Evolutionary conservation across 169 alveolate species (phyloP).

Genomic region (Cyclospora cayetanensis): DNA sequence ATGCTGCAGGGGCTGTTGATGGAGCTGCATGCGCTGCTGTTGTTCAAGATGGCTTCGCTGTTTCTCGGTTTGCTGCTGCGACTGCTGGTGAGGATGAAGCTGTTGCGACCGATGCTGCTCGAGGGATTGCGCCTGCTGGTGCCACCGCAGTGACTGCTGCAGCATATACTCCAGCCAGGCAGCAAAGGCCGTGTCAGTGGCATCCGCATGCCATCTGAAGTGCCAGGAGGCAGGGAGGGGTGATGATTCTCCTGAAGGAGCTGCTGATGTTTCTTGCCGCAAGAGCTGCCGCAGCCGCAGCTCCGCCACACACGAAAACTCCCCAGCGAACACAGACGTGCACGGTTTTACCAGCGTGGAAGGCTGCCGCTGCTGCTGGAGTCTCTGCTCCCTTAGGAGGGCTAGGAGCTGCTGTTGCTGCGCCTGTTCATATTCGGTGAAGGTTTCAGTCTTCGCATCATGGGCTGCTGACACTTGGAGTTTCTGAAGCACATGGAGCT

Average conservation of each 20-base stretch:
- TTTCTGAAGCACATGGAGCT: background rate
- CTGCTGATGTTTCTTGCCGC: background rate
- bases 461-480: background rate
- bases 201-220: constrained; percentile 9
- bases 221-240: constrained; percentile 1
- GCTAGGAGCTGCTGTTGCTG: background rate
- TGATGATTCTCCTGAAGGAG: background rate
- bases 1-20: background rate
- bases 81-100: background rate
- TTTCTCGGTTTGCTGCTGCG: background rate
- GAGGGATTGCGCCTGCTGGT: background rate
- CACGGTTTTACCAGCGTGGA: background rate
- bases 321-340: constrained; percentile 20
- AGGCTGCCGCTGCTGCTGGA: constrained; percentile 15
- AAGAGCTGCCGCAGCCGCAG: constrained; percentile 8
- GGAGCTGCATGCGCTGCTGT: background rate
- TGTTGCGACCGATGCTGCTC: background rate
- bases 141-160: background rate
- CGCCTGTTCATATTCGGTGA: background rate
- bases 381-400: background rate
- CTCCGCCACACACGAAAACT: background rate
- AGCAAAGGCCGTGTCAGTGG: constrained; percentile 12
- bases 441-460: background rate
- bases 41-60: background rate
- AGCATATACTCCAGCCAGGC: constrained; percentile 3